Evolutionary conservation across 176 grass and related monocot genomes (phyloP).

Genomic region (Triticum timopheevii): DNA sequence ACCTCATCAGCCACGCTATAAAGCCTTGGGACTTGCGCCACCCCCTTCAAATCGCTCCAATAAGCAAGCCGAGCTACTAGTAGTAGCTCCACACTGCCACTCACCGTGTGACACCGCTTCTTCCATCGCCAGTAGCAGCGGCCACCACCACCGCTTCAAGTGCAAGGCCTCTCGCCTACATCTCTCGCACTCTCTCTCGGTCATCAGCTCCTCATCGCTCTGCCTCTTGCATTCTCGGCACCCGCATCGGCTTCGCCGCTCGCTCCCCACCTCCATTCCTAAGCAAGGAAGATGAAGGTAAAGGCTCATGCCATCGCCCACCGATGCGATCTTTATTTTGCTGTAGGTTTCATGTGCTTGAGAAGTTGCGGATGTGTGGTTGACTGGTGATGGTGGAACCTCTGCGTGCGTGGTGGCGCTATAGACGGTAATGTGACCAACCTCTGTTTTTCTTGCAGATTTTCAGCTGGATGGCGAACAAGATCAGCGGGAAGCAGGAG

Average conservation of each 20-base stretch:
- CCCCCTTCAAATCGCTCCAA: conserved; percentile 29
- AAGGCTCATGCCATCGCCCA: background rate
- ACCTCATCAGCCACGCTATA: conserved; percentile 18
- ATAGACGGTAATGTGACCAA: background rate
- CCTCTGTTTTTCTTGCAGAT: conserved; percentile 39
- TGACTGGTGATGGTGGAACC: background rate
- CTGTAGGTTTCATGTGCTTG: background rate
- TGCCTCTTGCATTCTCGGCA: background rate
- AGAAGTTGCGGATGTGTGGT: too few relatives aligned
- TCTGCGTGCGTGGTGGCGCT: conserved; percentile 7
- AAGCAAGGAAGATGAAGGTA: conserved; percentile 45
- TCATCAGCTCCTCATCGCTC: background rate
- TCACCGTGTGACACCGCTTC: background rate
- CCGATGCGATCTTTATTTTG: background rate
- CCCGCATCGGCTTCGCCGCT: background rate
- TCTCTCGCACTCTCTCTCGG: background rate
- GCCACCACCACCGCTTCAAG: background rate
- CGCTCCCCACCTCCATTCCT: background rate
- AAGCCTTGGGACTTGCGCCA: conserved; percentile 34
- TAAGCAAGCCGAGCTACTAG: background rate
- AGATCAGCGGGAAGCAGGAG: conserved; percentile 57
- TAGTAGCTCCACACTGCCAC: background rate
- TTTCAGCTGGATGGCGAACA: conserved; percentile 70
- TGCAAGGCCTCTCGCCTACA: background rate
- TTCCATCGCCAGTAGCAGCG: background rate